Conservation (phyloP, 116 monocot genomes). For the Iris pallida region DNA sequence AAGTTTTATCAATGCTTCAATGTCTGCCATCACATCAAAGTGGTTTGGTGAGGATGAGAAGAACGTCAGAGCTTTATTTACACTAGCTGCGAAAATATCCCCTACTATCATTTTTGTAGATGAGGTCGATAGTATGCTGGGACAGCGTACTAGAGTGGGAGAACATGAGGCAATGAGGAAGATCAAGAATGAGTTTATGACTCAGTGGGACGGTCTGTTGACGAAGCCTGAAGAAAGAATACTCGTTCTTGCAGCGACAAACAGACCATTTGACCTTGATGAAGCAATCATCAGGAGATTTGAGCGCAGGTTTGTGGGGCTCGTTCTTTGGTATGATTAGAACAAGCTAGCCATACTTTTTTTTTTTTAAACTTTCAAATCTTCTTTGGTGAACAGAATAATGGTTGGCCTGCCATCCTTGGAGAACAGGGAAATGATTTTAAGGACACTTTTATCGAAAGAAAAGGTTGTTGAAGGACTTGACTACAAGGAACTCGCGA, state of each 20-base stretch:
- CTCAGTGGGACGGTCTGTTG: slow-evolving; percentile 94
- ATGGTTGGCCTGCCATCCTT: slow-evolving; percentile 90
- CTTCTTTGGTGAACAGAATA: slow-evolving; percentile 43
- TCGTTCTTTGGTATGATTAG: background rate
- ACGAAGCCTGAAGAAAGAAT: slow-evolving; percentile 78
- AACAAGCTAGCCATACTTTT: background rate
- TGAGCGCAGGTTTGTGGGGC: slow-evolving; percentile 73
- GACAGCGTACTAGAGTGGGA: slow-evolving; percentile 63
- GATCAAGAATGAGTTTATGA: slow-evolving; percentile 99
- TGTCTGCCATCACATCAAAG: slow-evolving; percentile 93
- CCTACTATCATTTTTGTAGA: slow-evolving; percentile 97
- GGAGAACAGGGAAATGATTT: slow-evolving; percentile 78
- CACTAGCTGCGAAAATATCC: slow-evolving; percentile 91
- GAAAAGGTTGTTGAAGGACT: slow-evolving; percentile 85
- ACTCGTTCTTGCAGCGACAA: slow-evolving; percentile 97
- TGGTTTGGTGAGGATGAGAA: slow-evolving; percentile 99
- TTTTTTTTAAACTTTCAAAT: too few relatives aligned
- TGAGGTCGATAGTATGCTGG: slow-evolving; percentile 99
- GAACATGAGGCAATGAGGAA: slow-evolving; percentile 88
- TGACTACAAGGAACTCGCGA: slow-evolving; percentile 84
- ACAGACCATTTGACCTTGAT: slow-evolving; percentile 99
- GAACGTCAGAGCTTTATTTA: slow-evolving; percentile 87
- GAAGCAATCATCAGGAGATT: slow-evolving; percentile 97
- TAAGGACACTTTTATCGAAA: slow-evolving; percentile 82
- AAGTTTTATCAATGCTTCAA: slow-evolving; percentile 92